Base-by-base conservation (phyloP, 768 basidiomycete genomes). In the Terana coerulea region DNA sequence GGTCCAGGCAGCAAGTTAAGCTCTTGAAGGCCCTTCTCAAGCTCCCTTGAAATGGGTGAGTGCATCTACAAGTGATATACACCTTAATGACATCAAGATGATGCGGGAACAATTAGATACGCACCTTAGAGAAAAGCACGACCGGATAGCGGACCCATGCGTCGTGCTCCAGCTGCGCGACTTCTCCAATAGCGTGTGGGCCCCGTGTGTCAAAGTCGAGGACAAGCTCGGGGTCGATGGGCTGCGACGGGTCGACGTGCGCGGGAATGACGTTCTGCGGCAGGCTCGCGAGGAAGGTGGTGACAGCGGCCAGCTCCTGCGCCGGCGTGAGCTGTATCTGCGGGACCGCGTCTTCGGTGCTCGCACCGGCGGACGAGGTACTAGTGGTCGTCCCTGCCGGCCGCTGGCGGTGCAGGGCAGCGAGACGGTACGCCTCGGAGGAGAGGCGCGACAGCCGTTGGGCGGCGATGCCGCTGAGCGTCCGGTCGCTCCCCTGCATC, bases 201-300 rank as follows among this genome's bases (percentile, higher is more conserved):
- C 78, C 72, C n/a, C 82, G 78, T 0, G 86, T 86, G 63, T 92
- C 88, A 63, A 92, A 93, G 60, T 88, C 90, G 35, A 93, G 76
- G 4, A 93, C 78, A 51, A 91, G 79, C 59, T 89, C 79, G 3
- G 91, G 88, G 64, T 92, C 89, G 52, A 91, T 80, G 7, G 88
- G 79, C 10, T 59, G 56, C 10, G 73, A 59, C 0, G 90, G 85
- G 60, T 91, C 79, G 39, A 90, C 76, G 5, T 72, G 71, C 0
- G 70, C 63, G 1, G 91, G 88, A 51, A 93, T 80, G 50, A 84
- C 75, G 66, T 57, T 57, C 43, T 57, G 52, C 6, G 56, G 52
- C 17, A 57, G 48, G 33, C 56, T 57, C 14, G 51, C 56, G 11
- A 57, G 44, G 52, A 57, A 54, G 30, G 79, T 80, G 2, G 84